A percentile compares a stretch with the other conserved stretches of the same genome.
Evolutionary conservation across 345 rosid genomes (phyloP).

Genomic region (Moringa oleifera): DNA sequence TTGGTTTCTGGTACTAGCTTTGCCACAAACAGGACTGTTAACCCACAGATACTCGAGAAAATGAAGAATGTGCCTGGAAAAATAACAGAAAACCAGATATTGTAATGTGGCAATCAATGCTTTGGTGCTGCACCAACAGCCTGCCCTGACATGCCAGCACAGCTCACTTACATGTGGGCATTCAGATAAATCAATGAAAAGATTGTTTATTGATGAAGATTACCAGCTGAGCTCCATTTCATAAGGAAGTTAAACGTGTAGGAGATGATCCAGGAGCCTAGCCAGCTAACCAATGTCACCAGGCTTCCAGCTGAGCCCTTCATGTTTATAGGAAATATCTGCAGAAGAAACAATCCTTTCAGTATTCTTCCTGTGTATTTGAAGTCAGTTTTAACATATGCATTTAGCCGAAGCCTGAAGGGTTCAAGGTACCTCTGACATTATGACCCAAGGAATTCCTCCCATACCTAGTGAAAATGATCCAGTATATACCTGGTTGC

Average conservation of each 20-base stretch:
- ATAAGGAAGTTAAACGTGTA: constrained; percentile 59
- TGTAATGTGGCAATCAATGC: not conserved
- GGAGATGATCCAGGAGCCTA: constrained; percentile 71
- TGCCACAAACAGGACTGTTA: constrained; percentile 57
- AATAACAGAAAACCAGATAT: not conserved
- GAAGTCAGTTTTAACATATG: too few relatives aligned
- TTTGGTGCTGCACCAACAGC: too few relatives aligned
- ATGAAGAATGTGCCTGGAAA: constrained; percentile 63
- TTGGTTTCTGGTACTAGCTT: constrained; percentile 77
- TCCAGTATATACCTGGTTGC: constrained; percentile 31
- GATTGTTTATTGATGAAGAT: not conserved
- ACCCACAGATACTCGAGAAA: constrained; percentile 48
- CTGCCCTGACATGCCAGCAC: too few relatives aligned
- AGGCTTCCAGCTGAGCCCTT: constrained; percentile 85
- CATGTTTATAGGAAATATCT: constrained; percentile 83
- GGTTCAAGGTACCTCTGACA: constrained; percentile 57
- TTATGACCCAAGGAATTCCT: constrained; percentile 76
- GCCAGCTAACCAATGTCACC: constrained; percentile 76
- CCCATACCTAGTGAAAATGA: constrained; percentile 64
- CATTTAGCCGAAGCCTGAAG: not conserved
- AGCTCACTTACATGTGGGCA: too few relatives aligned
- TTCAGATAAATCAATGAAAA: not conserved
- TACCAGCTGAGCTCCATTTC: constrained; percentile 48
- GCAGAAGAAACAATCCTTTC: constrained; percentile 9
- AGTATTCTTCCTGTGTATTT: too few relatives aligned